A percentile compares a stretch with the other conserved stretches of the same genome.
Evolutionary conservation across 345 rosid genomes (phyloP).

Genomic region (Euphorbia tirucalli): DNA sequence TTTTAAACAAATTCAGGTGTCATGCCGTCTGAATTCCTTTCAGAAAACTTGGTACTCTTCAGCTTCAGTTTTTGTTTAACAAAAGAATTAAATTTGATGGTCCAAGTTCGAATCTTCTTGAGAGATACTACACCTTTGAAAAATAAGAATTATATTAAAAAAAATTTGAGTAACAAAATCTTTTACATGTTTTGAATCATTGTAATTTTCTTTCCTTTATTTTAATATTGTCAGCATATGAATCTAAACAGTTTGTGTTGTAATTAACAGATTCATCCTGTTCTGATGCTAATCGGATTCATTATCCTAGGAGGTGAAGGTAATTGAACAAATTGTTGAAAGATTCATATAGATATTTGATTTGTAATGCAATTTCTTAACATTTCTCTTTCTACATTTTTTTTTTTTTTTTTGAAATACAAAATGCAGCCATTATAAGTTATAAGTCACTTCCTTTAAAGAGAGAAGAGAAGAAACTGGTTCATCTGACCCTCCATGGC

Average conservation of each 20-base stretch:
- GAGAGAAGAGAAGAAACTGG: slow-evolving; percentile 73
- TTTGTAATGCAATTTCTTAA: background rate
- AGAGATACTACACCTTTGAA: too few relatives aligned
- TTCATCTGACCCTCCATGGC: slow-evolving; percentile 79
- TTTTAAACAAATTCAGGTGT: background rate
- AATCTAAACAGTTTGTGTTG: background rate
- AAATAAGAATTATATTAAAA: too few relatives aligned
- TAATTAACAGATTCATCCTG: slow-evolving; percentile 72
- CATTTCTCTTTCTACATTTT: background rate
- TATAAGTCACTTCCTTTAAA: slow-evolving; percentile 67
- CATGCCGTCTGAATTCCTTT: background rate
- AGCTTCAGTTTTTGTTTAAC: too few relatives aligned
- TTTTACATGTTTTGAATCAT: too few relatives aligned
- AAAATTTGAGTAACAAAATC: too few relatives aligned
- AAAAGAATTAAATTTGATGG: too few relatives aligned
- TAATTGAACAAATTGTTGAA: slow-evolving; percentile 26
- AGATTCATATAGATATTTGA: background rate
- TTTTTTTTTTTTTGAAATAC: background rate
- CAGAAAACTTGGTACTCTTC: too few relatives aligned
- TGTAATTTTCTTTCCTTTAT: too few relatives aligned
- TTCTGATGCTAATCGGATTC: slow-evolving; percentile 85
- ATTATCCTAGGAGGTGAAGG: slow-evolving; percentile 95
- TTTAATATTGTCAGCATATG: too few relatives aligned
- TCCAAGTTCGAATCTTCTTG: too few relatives aligned
- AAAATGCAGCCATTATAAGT: slow-evolving; percentile 65